A percentile compares a stretch with the other conserved stretches of the same genome.
Evolutionary conservation across 2,329 filamentous ascomycete species (phyloP).

Genomic region (Teratosphaeria destructans): DNA sequence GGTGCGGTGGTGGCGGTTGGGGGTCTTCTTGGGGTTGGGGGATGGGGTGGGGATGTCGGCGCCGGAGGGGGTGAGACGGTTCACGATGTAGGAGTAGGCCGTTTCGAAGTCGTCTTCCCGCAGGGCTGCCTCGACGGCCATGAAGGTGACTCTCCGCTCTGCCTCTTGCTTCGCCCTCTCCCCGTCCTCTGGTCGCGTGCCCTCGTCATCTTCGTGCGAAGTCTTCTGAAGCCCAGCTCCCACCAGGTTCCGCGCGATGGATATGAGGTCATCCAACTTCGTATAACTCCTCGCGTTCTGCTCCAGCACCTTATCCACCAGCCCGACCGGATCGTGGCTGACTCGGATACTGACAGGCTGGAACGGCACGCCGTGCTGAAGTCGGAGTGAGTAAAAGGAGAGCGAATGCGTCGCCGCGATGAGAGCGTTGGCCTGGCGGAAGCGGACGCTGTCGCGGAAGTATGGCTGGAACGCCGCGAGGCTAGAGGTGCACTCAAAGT

Average conservation of each 20-base stretch:
- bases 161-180: slow-evolving; percentile 27
- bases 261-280: slow-evolving; percentile 60
- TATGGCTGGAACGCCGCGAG: slow-evolving; percentile 53
- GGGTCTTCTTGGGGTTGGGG: not conserved
- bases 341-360: slow-evolving; percentile 69
- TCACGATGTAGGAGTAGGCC: slow-evolving; percentile 73
- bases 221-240: slow-evolving; percentile 33
- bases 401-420: slow-evolving; percentile 64
- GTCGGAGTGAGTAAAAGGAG: slow-evolving; percentile 64
- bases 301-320: slow-evolving; percentile 62
- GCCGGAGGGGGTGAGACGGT: slow-evolving; percentile 43
- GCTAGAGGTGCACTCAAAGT: slow-evolving; percentile 30
- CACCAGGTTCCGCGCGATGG: slow-evolving; percentile 58
- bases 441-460: slow-evolving; percentile 43
- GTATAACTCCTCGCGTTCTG: slow-evolving; percentile 68
- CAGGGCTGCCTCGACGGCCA: slow-evolving; percentile 70
- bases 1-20: slow-evolving; percentile 5
- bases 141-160: slow-evolving; percentile 60
- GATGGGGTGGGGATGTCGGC: slow-evolving; percentile 12
- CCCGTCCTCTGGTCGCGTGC: not conserved
- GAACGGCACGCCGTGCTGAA: slow-evolving; percentile 72
- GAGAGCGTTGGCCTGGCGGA: slow-evolving; percentile 51
- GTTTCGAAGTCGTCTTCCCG: slow-evolving; percentile 75
- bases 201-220: not conserved
- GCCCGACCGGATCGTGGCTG: slow-evolving; percentile 61